Percentiles rank a stretch among this genome's conserved stretches.
Conservation (phyloP, 768 basidiomycete genomes). For the Collybiopsis confluens region DNA sequence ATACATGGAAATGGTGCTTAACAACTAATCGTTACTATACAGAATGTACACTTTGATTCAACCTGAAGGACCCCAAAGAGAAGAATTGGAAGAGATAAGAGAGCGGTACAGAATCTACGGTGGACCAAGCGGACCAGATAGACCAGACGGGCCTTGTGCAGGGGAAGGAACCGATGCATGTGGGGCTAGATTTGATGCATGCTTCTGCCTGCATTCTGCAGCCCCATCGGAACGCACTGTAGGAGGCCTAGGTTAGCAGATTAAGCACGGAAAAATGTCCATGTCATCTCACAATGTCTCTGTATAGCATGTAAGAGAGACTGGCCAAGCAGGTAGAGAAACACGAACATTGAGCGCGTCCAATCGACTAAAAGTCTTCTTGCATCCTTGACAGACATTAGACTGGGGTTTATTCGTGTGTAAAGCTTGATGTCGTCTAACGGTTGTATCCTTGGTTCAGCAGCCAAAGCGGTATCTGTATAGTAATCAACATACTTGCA, state of each 20-base stretch:
- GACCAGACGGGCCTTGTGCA: no score
- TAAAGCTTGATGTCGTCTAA: slow-evolving; percentile 84
- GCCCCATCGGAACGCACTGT: slow-evolving; percentile 83
- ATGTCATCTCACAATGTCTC: slow-evolving; percentile 67
- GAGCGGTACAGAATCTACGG: background rate
- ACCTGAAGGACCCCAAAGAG: background rate
- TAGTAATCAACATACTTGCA: slow-evolving; percentile 70
- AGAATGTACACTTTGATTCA: background rate
- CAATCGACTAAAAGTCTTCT: slow-evolving; percentile 90
- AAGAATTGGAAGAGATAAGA: background rate
- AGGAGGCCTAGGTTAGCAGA: slow-evolving; percentile 20
- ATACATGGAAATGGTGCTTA: background rate
- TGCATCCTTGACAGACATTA: slow-evolving; percentile 87
- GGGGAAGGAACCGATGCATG: background rate
- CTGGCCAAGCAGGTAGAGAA: slow-evolving; percentile 2
- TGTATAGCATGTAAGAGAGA: slow-evolving; percentile 28
- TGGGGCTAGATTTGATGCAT: no score
- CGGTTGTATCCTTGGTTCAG: slow-evolving; percentile 9
- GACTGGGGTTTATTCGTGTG: slow-evolving; percentile 80
- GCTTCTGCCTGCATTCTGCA: slow-evolving; percentile 60
- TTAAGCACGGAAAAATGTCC: slow-evolving; percentile 17
- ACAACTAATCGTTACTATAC: background rate
- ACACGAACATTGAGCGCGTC: slow-evolving; percentile 81
- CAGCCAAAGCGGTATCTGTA: background rate
- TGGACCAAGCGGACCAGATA: no score